Base-by-base conservation (phyloP, 306 rosid genomes). In the Quercus cerris region DNA sequence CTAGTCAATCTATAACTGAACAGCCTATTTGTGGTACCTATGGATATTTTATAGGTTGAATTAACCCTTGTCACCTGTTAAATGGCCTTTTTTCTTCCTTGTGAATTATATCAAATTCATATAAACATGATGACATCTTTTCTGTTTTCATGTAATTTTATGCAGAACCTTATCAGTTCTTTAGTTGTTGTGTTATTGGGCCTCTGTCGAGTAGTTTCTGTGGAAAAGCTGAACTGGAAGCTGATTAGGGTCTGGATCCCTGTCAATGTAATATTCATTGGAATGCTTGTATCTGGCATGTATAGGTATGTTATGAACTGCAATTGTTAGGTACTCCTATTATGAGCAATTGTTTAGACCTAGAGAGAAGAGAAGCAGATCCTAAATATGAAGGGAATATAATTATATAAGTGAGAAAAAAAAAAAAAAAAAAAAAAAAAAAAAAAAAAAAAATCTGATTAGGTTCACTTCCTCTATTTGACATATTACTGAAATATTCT, bases 231-330 rank as follows among this genome's bases (percentile, higher is more conserved):
- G 77, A 93, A 72, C 63, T 93, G 97, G 93, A 94, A 82, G 87
- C 87, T 94, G 88, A 73, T 93, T 71, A 87, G 88, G 87, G 87
- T 86, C 81, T 94, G 99, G 99, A 78, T 93, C 73, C 95, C 97
- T 35, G 99, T 94, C 72, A 94, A 94, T 84, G 77, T 93, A 62
- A 91, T 94, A 84, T 94, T 94, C 79, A 83, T 92, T 23, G 93
- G 97, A 73, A 93, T 94, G 99, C 97, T 94, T 81, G 84, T 91
- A 63, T 91, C 97, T 35, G 94, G 95, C 88, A 94, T 93, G 97
- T 90, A 89, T 83, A 93, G 97, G 99, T 93, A 85, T 44, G 81
- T 22, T 77, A 55, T 49, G 76, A 46, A 64, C 62, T 66, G 46
- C 9, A 2, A 6, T 73, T 72, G 58, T 20, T 54, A n/a, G 72